Base-by-base conservation (phyloP, 2,329 filamentous ascomycete genomes). In the Pestalotiopsis sp. region DNA sequence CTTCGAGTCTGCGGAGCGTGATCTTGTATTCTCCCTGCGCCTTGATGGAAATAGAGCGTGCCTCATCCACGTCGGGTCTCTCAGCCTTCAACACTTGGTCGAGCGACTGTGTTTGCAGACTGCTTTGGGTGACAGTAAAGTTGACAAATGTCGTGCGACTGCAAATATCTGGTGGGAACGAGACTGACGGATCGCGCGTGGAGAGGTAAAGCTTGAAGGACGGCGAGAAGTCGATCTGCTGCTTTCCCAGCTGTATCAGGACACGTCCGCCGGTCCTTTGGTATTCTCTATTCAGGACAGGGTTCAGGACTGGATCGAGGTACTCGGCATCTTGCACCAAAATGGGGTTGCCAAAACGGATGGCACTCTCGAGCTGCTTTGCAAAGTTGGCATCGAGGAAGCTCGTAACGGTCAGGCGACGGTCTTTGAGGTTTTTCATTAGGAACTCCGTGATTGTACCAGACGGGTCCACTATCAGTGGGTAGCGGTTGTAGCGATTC, bases 111-210 rank as follows among this genome's bases (percentile, higher is more conserved):
- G 96, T 98, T 83, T 97, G 96, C 77, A 99, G 87, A 86, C 95
- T 98, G 88, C 96, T 98, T 83, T 98, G 95, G 4, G 96, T 99
- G 71, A 99, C 95, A 1, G 97, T 98, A 76, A 99, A 99, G 83
- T 99, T 99, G 87, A 99, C 96, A 82, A 99, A 97, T 0, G 97
- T 99, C 6, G 96, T 98, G 76, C 97, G 90, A 85, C 94, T 97
- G 89, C 97, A 99, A 72, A 99, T 94, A 78, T 99, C 96, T 0
- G 96, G 97, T 7, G 96, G 91, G 79, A 99, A 99, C 7, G 92
- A 94, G 31, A 96, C 95, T 57, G 97, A 99, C 1, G 97, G 97
- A 83, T 99, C 96, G 76, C 95, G 89, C 1, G 97, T 99, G 0
- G 95, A 98, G 52, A 99, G 85, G 80, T 97, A 99, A 39, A 99